These are phyloP conservation scores for Tilletia walkeri DNA, from an alignment of 1,284 basidiomycete genomes.

Conservation along the genomic window DNA sequence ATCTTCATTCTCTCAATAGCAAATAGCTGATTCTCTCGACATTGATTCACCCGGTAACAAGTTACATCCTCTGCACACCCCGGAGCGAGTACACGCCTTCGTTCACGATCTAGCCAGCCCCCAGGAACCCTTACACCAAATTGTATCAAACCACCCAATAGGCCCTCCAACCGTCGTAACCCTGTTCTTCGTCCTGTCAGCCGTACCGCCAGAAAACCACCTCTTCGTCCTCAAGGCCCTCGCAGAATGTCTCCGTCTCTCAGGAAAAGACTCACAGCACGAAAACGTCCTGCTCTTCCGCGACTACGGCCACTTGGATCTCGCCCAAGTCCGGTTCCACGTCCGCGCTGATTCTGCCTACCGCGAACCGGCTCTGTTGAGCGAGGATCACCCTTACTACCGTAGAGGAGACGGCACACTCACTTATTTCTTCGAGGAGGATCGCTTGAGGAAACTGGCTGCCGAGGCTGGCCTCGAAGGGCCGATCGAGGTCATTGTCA, in stretches of 20 bases:
- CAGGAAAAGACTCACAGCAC: constrained; percentile 24
- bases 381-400: constrained; percentile 44
- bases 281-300: constrained; percentile 47
- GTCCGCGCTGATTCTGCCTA: constrained; percentile 41
- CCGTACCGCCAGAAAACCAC: constrained; percentile 54
- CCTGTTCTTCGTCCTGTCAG: constrained; percentile 55
- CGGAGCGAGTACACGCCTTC: constrained; percentile 49
- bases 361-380: constrained; percentile 53
- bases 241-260: constrained; percentile 23
- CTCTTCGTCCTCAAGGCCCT: constrained; percentile 32
- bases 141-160: constrained; percentile 8
- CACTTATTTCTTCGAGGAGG: constrained; percentile 54
- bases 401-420: constrained; percentile 55
- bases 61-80: constrained; percentile 37
- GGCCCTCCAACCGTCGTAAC: constrained; percentile 40
- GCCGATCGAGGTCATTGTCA: constrained; percentile 31
- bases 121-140: constrained; percentile 1
- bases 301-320: constrained; percentile 56
- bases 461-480: constrained; percentile 35
- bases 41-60: constrained; percentile 2
- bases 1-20: background rate
- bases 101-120: constrained; percentile 48
- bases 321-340: constrained; percentile 56
- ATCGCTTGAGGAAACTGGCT: constrained; percentile 39
- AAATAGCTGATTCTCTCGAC: too few species aligned